Base-by-base conservation (phyloP, 805 yeast genomes). In the Metschnikowia orientalis region DNA sequence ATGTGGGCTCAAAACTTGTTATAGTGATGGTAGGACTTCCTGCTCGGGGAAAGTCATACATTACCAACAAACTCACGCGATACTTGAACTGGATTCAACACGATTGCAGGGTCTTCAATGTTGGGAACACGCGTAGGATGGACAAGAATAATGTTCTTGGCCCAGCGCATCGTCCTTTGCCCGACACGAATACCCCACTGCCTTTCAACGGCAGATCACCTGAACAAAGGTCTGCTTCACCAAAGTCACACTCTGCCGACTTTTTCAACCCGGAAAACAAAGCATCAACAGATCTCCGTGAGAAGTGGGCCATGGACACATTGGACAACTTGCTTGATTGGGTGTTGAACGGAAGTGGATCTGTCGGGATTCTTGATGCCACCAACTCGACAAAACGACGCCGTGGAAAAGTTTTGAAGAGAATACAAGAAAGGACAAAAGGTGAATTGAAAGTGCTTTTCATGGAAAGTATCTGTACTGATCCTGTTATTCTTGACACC, bases 11-110 rank as follows among this genome's bases (percentile, higher is more conserved):
- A 8, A 64, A 67, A 20, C 69, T 90, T 33, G 95, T 90, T 10
- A 86, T 90, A 38, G 94, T 92, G 12, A 90, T 90, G 97, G 96
- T 90, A 10, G 98, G 98, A 0, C 60, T 82, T 20, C 97, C 97
- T 0, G 97, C 97, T 0, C 69, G 97, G 34, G 98, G 98, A 3
- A 90, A 90, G 57, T 83, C 95, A 2, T 92, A 89, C 55, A 78
- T 90, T 42, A 87, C 97, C 32, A 90, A 88, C 58, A 90, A 92
- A 54, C 68, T 90, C 29, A 84, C 94, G 1, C 64, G 97, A 40
- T 92, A 86, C 59, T 66, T 90, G 54, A 90, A 90, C 61, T 90
- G 96, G 95, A 74, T 88, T 23, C 95, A 89, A 59, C 94, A 89
- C 49, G 87, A 84, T 46, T 80, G 95, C 39, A 72, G 81, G 43